Evolutionary conservation across 768 basidiomycete species (phyloP).

Genomic region (Tylopilus felleus): DNA sequence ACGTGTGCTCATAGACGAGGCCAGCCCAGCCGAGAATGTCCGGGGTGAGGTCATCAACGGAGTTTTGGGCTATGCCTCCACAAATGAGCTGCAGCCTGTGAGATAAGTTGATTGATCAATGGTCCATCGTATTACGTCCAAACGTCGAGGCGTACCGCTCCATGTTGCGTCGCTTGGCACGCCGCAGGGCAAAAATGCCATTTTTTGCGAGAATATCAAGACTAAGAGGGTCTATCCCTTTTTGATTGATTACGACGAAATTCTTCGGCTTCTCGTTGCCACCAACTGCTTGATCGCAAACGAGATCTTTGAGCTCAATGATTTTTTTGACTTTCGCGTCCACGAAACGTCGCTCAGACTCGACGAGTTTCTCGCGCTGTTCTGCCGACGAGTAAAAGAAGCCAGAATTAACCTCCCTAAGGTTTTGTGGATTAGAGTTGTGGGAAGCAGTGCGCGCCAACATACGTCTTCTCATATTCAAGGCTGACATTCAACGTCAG

Average conservation of each 20-base stretch:
- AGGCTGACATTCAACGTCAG: constrained; percentile 95
- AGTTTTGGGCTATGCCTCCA: constrained; percentile 95
- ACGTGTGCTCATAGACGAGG: constrained; percentile 96
- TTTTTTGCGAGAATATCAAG: constrained; percentile 95
- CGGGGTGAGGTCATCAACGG: constrained; percentile 92
- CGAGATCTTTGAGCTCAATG: constrained; percentile 91
- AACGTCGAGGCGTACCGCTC: constrained; percentile 60
- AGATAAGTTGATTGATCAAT: constrained; percentile 10
- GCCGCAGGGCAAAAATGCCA: constrained; percentile 89
- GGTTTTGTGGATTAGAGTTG: constrained; percentile 19
- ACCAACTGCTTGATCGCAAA: constrained; percentile 91
- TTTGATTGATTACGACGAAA: constrained; percentile 97
- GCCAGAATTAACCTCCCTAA: constrained; percentile 96
- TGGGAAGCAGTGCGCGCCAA: constrained; percentile 21
- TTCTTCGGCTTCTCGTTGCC: constrained; percentile 76
- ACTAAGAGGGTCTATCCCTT: constrained; percentile 97
- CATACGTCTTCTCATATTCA: constrained; percentile 99
- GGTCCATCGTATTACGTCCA: constrained; percentile 32
- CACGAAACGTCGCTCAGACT: constrained; percentile 91
- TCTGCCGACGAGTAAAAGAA: constrained; percentile 99
- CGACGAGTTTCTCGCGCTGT: constrained; percentile 97
- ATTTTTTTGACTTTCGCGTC: constrained; percentile 95
- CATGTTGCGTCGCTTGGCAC: constrained; percentile 99
- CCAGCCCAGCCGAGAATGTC: constrained; percentile 95
- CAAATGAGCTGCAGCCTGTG: constrained; percentile 85